Percentiles rank a stretch among this genome's conserved stretches.
phyloP scores from a whole-genome alignment of 495 filamentous ascomycete species.

The Copromyces sp. region DNA sequence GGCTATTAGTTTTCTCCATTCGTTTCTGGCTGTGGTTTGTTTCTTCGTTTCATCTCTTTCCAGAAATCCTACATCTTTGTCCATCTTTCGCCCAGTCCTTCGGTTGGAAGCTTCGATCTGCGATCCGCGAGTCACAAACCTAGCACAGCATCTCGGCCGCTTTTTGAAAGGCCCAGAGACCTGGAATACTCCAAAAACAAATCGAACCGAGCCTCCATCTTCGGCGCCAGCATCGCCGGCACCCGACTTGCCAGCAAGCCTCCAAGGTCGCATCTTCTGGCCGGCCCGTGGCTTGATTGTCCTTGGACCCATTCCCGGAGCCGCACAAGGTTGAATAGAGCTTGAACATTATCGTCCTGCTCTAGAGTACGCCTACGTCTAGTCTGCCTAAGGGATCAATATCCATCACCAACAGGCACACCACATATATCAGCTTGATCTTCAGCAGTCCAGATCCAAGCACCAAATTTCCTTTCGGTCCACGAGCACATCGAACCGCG shows the following conservation, averaged over 20 bases:
- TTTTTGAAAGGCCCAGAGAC: neutral
- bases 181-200: neutral
- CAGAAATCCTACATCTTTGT: neutral
- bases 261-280: neutral
- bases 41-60: neutral
- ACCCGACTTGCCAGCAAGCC: neutral
- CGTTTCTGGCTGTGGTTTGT: neutral
- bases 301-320: neutral
- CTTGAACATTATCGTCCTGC: neutral
- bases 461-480: neutral
- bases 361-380: neutral
- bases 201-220: neutral
- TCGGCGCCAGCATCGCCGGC: neutral
- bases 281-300: neutral
- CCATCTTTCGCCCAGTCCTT: neutral
- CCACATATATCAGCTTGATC: neutral
- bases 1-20: neutral
- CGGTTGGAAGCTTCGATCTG: neutral
- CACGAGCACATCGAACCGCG: neutral
- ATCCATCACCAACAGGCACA: neutral
- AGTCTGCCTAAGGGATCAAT: neutral
- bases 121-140: neutral
- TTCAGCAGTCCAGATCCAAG: neutral
- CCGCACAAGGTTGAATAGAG: neutral
- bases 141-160: neutral